phyloP scores from a whole-genome alignment of 345 rosid genomes.

The Triadica sebifera region DNA sequence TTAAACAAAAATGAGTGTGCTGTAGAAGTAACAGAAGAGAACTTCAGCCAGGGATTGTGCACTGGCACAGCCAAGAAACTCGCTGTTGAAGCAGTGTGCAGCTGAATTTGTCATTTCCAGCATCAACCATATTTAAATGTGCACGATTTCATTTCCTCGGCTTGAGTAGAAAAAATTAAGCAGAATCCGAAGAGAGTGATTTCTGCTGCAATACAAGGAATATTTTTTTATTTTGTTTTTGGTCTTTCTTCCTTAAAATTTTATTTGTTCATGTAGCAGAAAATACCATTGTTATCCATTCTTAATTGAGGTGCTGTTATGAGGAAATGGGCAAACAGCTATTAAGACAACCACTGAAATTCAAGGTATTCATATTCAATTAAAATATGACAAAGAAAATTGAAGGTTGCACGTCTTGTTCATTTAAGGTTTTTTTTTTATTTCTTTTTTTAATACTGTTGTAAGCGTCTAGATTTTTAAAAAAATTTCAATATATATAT shows the following conservation, averaged over 20 bases:
- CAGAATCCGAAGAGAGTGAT: not conserved
- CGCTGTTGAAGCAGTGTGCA: constrained; percentile 50
- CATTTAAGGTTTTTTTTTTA: too few relatives aligned
- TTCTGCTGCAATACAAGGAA: not conserved
- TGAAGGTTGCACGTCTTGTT: not conserved
- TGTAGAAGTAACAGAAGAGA: constrained; percentile 38
- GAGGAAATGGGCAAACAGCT: not conserved
- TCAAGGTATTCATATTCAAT: not conserved
- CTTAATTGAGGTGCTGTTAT: not conserved
- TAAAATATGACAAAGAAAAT: too few relatives aligned
- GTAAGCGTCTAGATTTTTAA: too few relatives aligned
- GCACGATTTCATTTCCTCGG: not conserved
- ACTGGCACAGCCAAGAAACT: constrained; percentile 35
- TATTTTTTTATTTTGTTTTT: not conserved
- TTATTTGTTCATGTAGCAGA: constrained; percentile 4
- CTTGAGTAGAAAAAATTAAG: not conserved
- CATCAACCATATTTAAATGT: not conserved
- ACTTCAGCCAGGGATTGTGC: constrained; percentile 38
- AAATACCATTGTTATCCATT: not conserved
- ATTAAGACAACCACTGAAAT: not conserved
- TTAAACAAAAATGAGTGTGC: constrained; percentile 43
- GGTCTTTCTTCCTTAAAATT: not conserved
- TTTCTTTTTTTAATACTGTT: too few relatives aligned
- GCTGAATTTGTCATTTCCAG: constrained; percentile 26
- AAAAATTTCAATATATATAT: too few relatives aligned